Conservation (phyloP, 306 rosid genomes). For the Coriaria nepalensis region DNA sequence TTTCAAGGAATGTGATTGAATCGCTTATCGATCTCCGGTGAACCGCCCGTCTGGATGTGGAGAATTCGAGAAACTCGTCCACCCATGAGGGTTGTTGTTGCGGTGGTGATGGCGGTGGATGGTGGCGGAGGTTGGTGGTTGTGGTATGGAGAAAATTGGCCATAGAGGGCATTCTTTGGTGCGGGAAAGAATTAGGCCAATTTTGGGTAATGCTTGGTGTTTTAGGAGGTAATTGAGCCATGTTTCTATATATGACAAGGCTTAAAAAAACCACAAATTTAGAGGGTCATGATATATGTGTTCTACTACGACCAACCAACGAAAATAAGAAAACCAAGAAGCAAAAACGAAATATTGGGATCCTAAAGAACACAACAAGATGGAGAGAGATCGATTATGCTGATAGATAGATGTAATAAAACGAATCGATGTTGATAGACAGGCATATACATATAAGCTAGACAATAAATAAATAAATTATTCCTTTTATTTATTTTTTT, state of each 20-base stretch:
- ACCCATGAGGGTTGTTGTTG: no score
- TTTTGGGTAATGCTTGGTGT: constrained; percentile 67
- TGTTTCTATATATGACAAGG: constrained; percentile 15
- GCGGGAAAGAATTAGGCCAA: constrained; percentile 26
- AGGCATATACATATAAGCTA: no score
- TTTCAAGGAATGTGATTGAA: constrained; percentile 62
- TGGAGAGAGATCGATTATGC: no score
- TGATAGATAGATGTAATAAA: no score
- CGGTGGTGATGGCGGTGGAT: constrained; percentile 17
- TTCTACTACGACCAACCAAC: no score
- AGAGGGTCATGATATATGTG: background rate
- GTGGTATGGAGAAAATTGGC: constrained; percentile 12
- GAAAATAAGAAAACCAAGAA: no score
- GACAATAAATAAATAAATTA: no score
- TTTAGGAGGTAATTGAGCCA: constrained; percentile 99
- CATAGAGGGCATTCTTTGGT: no score
- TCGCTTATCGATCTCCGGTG: constrained; percentile 78
- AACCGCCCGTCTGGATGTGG: constrained; percentile 48
- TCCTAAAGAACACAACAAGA: no score
- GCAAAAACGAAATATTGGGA: no score
- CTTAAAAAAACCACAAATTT: constrained; percentile 1
- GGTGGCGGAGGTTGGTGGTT: constrained; percentile 28
- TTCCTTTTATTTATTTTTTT: no score
- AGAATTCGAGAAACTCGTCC: constrained; percentile 1
- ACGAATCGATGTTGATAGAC: no score